Evolutionary conservation across 2,329 filamentous ascomycete genomes (phyloP), one percentile per base, ranked within the genome.

Genomic region (Colletotrichum sansevieriae): DNA sequence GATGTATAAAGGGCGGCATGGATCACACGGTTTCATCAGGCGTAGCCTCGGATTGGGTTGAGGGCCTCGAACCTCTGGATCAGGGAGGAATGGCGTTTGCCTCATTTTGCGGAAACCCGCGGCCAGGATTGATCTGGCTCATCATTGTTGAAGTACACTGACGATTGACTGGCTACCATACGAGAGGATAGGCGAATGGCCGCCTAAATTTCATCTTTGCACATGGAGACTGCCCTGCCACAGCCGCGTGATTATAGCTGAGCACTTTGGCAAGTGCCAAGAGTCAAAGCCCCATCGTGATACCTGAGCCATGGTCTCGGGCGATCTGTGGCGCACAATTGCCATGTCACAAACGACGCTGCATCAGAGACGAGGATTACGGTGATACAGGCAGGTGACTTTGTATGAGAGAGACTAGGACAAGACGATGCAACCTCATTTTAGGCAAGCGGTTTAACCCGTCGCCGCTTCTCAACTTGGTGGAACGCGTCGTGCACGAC

Each of bases 1-100:
- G 95, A 98, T 81, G 88, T 97, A 75, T 91, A 75, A 75, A 55
- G 65, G 52, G 51, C 54, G 52, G 25, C 44, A 58, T 60, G 29
- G 55, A 55, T 66, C 35, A 68, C 61, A 56, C 47, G 62, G 62
- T 66, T 66, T 68, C 51, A 69, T 63, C 55, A 66, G 62, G 66
- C 62, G 66, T 51, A 61, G 66, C 66, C 66, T 49, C 56, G 66
- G 56, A 66, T 69, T 65, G 49, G 56, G 66, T 61, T 61, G 63
- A 47, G 54, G 41, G 33, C 66, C 51, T 49, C 55, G 66, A 51
- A 35, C 66, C 49, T 52, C n/a, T 62, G 66, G 51, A 55, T 69
- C 22, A 62, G 35, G 37, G 56, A 49, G 63, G 56, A 57, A 65
- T 52, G 66, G 66, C 66, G 66, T 69, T 61, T 69, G 66, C 66